phyloP scores from a whole-genome alignment of 2,329 filamentous ascomycete species.

The Stagonosporopsis cucurbitacearum region DNA sequence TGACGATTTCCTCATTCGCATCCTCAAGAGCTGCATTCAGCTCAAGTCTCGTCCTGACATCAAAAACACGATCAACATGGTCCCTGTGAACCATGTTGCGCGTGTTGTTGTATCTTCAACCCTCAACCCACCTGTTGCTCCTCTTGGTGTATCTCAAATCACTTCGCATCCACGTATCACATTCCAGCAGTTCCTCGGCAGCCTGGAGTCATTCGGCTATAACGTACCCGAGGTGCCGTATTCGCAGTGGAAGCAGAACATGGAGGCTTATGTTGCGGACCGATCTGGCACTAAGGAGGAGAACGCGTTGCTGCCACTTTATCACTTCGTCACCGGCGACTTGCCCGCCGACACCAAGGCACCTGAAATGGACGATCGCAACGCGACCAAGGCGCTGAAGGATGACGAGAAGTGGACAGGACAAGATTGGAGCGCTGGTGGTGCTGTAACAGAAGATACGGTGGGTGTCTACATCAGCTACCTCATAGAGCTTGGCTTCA shows the following conservation, averaged over 20 bases:
- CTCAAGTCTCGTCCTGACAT: constrained; percentile 76
- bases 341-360: constrained; percentile 73
- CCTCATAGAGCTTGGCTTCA: constrained; percentile 67
- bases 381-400: constrained; percentile 69
- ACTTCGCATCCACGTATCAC: constrained; percentile 79
- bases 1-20: constrained; percentile 88
- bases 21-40: constrained; percentile 88
- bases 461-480: constrained; percentile 70
- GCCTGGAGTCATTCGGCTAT: constrained; percentile 77
- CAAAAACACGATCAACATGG: constrained; percentile 84
- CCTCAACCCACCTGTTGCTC: constrained; percentile 65
- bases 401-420: constrained; percentile 67
- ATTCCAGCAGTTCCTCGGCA: constrained; percentile 77
- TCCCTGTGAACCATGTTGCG: constrained; percentile 84
- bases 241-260: constrained; percentile 68
- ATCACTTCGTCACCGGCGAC: constrained; percentile 74
- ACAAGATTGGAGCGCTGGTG: constrained; percentile 62
- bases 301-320: constrained; percentile 72
- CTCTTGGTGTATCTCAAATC: constrained; percentile 73
- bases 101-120: constrained; percentile 78
- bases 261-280: constrained; percentile 71
- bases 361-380: constrained; percentile 75
- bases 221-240: constrained; percentile 71
- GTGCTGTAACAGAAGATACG: constrained; percentile 64
- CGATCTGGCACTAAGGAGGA: constrained; percentile 66